Evolutionary conservation across 108 stramenopile species (phyloP).

Genomic region (Nitzschia sp.): DNA sequence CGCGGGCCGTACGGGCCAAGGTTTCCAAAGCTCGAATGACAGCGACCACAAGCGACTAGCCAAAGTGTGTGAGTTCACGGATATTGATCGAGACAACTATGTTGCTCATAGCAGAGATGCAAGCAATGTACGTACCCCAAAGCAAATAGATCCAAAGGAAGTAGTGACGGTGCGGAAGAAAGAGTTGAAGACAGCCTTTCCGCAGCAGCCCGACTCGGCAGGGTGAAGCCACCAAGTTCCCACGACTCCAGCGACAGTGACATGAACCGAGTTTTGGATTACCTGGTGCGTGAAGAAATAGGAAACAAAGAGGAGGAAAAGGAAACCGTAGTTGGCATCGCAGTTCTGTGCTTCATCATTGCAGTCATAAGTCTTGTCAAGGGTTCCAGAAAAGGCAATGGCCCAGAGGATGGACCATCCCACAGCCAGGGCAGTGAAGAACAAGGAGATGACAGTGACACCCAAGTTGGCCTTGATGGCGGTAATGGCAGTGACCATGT

Average conservation of each 20-base stretch:
- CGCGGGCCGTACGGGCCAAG: constrained; percentile 55
- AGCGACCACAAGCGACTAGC: constrained; percentile 71
- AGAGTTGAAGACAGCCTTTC: constrained; percentile 51
- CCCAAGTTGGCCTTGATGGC: constrained; percentile 77
- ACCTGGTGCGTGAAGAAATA: constrained; percentile 77
- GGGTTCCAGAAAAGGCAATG: constrained; percentile 51
- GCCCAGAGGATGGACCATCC: constrained; percentile 71
- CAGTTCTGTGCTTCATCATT: constrained; percentile 3
- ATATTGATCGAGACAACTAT: constrained; percentile 2
- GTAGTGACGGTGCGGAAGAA: constrained; percentile 72
- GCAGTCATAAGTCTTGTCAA: constrained; percentile 43
- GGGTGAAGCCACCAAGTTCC: constrained; percentile 91
- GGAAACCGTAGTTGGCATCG: constrained; percentile 55
- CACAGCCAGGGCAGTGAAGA: constrained; percentile 63
- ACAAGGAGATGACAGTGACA: constrained; percentile 55
- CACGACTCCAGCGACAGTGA: constrained; percentile 78
- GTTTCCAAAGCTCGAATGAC: constrained; percentile 74
- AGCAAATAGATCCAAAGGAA: constrained; percentile 90
- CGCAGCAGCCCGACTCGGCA: constrained; percentile 63
- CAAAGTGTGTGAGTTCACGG: not conserved
- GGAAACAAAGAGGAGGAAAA: constrained; percentile 57
- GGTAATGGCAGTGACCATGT: constrained; percentile 69
- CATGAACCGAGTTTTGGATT: constrained; percentile 77
- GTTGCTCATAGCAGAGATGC: not conserved
- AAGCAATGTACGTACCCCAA: constrained; percentile 53